Conservation (phyloP, 1,284 basidiomycete genomes). For the Ceratobasidium sp. region DNA sequence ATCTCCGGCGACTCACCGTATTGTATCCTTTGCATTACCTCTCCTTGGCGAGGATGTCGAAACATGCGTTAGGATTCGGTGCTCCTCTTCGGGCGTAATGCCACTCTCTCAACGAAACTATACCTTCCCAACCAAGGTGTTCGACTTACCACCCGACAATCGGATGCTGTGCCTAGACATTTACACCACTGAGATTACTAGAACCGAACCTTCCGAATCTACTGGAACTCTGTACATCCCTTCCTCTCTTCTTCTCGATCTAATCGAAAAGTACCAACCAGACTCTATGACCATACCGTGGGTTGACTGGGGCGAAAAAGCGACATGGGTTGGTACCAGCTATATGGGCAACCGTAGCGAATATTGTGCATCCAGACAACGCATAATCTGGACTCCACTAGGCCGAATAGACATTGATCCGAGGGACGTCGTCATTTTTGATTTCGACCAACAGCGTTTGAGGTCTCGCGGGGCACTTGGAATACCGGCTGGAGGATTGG, state of each 20-base stretch:
- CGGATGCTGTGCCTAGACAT: slow-evolving; percentile 21
- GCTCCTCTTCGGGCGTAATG: slow-evolving; percentile 15
- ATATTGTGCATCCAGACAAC: slow-evolving; percentile 30
- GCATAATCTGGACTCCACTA: slow-evolving; percentile 9
- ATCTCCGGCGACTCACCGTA: not conserved
- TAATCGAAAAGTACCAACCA: slow-evolving; percentile 11
- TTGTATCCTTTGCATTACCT: slow-evolving; percentile 18
- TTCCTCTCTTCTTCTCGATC: slow-evolving; percentile 9
- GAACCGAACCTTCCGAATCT: not conserved
- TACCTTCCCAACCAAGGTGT: not conserved
- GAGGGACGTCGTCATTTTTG: slow-evolving; percentile 14
- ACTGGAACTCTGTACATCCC: slow-evolving; percentile 7
- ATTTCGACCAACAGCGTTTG: slow-evolving; percentile 20
- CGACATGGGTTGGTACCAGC: slow-evolving; percentile 29
- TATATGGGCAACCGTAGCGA: slow-evolving; percentile 8
- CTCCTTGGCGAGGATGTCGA: not conserved
- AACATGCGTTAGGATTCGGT: not conserved
- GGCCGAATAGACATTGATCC: not conserved
- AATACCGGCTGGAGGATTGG: too few relatives aligned
- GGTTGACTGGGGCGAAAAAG: slow-evolving; percentile 8
- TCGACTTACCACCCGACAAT: slow-evolving; percentile 7
- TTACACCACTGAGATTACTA: not conserved
- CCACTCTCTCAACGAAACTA: slow-evolving; percentile 22
- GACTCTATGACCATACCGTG: slow-evolving; percentile 7
- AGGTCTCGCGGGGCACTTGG: not conserved